Conservation (phyloP, 1,284 basidiomycete genomes). For the Earliella scabrosa region DNA sequence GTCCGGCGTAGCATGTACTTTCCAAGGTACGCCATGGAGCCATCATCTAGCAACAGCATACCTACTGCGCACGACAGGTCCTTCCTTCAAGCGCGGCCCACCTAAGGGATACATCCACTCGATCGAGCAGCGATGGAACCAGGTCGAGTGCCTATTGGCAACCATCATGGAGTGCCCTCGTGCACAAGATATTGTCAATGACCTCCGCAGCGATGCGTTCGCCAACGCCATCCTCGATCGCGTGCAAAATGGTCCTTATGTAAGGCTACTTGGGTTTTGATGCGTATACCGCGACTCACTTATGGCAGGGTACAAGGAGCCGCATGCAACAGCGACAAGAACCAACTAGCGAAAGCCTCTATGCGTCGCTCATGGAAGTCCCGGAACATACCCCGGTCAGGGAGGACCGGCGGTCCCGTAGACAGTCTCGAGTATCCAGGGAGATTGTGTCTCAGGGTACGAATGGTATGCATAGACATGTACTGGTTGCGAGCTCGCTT, state of each 20-base stretch:
- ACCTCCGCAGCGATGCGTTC: slow-evolving; percentile 70
- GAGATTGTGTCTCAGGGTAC: slow-evolving; percentile 78
- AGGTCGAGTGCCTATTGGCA: slow-evolving; percentile 84
- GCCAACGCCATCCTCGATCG: slow-evolving; percentile 73
- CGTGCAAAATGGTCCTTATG: slow-evolving; percentile 79
- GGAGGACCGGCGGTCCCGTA: slow-evolving; percentile 66
- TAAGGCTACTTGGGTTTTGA: slow-evolving; percentile 39
- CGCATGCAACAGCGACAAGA: slow-evolving; percentile 49
- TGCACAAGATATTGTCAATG: slow-evolving; percentile 69
- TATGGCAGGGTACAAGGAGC: slow-evolving; percentile 63
- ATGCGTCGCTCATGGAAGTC: slow-evolving; percentile 69
- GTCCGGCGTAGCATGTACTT: slow-evolving; percentile 66
- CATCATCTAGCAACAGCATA: not conserved
- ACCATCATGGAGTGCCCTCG: slow-evolving; percentile 74
- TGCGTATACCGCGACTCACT: not conserved
- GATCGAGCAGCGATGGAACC: slow-evolving; percentile 87
- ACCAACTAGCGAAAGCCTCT: slow-evolving; percentile 66
- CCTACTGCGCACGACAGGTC: slow-evolving; percentile 48
- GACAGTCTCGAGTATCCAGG: slow-evolving; percentile 75
- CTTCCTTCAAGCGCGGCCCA: slow-evolving; percentile 84
- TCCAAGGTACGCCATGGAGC: slow-evolving; percentile 55
- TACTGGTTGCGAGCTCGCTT: too few species aligned
- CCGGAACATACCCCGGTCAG: slow-evolving; percentile 50
- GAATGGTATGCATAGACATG: too few species aligned
- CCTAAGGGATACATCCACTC: slow-evolving; percentile 91